A percentile compares a stretch with the other conserved stretches of the same genome.
phyloP scores from a whole-genome alignment of 1,139 yeast species.

The Yamadazyma jaroonii region DNA sequence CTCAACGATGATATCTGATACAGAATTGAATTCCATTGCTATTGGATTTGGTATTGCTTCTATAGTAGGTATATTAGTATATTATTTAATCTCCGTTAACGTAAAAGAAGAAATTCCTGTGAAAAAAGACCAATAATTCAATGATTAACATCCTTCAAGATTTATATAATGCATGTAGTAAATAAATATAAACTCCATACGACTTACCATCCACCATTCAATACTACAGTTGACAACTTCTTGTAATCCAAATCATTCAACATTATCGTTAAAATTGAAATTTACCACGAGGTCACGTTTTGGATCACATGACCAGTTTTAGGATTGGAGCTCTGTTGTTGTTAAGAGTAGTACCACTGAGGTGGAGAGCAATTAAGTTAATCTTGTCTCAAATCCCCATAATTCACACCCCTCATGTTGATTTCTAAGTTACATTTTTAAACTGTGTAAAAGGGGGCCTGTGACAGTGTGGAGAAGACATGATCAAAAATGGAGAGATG shows the following conservation, averaged over 20 bases:
- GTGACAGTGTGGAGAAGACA: too few relatives aligned
- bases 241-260: too few relatives aligned
- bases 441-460: too few relatives aligned
- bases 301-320: background rate
- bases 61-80: conserved; percentile 66
- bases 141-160: too few relatives aligned
- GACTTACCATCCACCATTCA: background rate
- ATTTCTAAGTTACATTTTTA: too few relatives aligned
- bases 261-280: too few relatives aligned
- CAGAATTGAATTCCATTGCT: conserved; percentile 71
- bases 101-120: conserved; percentile 7
- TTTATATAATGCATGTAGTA: background rate
- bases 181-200: background rate
- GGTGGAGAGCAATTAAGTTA: too few relatives aligned
- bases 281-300: too few relatives aligned
- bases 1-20: conserved; percentile 69
- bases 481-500: too few relatives aligned
- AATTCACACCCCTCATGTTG: too few relatives aligned
- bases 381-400: too few relatives aligned
- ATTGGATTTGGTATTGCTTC: conserved; percentile 74
- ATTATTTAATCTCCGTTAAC: conserved; percentile 57
- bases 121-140: background rate
- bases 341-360: too few relatives aligned
- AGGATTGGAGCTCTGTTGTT: background rate
- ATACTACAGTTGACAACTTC: background rate